These are phyloP conservation scores for Syzygium grande DNA, from an alignment of 345 rosid species.

Conservation along the genomic window DNA sequence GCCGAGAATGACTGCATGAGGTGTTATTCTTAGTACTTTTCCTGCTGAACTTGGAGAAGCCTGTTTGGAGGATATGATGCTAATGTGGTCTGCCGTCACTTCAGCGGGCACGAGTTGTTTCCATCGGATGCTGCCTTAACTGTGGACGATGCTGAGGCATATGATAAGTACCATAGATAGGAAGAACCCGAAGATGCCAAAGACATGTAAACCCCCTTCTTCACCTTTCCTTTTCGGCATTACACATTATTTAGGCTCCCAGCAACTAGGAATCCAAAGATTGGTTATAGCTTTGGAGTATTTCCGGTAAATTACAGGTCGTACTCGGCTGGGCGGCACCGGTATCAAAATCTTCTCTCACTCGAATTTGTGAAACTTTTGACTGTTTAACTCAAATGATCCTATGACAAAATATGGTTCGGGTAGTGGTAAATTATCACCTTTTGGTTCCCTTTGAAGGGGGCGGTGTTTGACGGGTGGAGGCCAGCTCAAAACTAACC, in stretches of 20 bases:
- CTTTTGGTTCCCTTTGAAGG: no score
- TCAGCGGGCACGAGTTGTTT: conserved; percentile 95
- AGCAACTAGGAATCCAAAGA: neutral
- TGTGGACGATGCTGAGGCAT: conserved; percentile 92
- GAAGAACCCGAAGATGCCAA: conserved; percentile 50
- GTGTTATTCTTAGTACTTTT: conserved; percentile 17
- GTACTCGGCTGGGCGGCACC: no score
- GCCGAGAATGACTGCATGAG: conserved; percentile 98
- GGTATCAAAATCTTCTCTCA: no score
- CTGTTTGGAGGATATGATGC: neutral
- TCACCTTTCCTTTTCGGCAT: neutral
- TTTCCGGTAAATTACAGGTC: no score
- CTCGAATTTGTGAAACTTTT: no score
- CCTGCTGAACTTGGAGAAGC: neutral
- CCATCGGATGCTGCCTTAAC: conserved; percentile 74
- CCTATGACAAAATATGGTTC: no score
- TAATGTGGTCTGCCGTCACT: conserved; percentile 6
- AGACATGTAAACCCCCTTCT: conserved; percentile 21
- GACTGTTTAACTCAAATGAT: no score
- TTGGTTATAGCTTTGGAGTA: neutral
- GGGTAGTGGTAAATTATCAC: no score
- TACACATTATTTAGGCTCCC: neutral
- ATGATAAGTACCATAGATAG: conserved; percentile 69
- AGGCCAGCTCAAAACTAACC: no score
- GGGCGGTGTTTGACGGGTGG: no score